Evolutionary conservation across 768 basidiomycete species (phyloP).

Genomic region (Leccinum aurantiacum): DNA sequence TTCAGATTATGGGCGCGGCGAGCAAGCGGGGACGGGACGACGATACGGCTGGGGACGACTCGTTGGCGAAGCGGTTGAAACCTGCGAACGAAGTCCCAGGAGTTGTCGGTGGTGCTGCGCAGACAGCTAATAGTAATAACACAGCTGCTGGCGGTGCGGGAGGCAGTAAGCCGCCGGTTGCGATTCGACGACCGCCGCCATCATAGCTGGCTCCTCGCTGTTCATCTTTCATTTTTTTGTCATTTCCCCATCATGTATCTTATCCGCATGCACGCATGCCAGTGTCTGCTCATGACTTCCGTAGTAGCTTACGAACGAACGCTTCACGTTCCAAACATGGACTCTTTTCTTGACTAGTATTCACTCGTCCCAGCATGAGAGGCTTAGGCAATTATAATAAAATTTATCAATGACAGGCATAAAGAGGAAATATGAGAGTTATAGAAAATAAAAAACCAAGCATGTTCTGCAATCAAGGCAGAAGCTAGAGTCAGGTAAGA

Average conservation of each 20-base stretch:
- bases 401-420: background rate
- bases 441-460: conserved; percentile 3
- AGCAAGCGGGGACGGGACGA: conserved; percentile 66
- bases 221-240: background rate
- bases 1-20: conserved; percentile 66
- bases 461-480: conserved; percentile 6
- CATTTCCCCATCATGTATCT: background rate
- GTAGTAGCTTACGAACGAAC: background rate
- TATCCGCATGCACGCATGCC: background rate
- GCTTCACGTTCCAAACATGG: background rate
- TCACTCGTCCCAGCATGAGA: background rate
- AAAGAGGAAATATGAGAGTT: background rate
- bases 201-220: conserved; percentile 2
- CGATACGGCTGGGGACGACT: conserved; percentile 46
- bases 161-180: conserved; percentile 35
- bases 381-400: background rate
- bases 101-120: background rate
- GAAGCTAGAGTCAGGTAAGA: conserved; percentile 10
- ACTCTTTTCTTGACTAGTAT: background rate
- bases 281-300: background rate
- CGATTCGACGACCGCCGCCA: conserved; percentile 34
- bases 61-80: conserved; percentile 67
- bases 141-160: conserved; percentile 4
- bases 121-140: background rate
- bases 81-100: conserved; percentile 37